Percentiles rank a stretch among this genome's conserved stretches.
Evolutionary conservation across 192 early-diverging fungal species (phyloP).

Genomic region (Backusella morwellensis): DNA sequence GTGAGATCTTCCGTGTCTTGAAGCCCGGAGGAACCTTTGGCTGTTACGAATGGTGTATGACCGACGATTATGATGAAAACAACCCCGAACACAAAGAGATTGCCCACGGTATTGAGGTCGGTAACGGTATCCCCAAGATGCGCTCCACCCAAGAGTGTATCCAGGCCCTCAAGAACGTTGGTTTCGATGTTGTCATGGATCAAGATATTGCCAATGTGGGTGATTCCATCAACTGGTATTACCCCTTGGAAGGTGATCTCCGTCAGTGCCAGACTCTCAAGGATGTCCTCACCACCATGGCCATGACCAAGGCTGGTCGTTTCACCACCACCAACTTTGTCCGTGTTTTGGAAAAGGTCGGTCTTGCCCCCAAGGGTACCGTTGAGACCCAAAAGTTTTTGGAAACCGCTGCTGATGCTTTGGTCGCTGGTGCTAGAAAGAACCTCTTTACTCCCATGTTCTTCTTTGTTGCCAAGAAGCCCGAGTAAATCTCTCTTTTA

Average conservation of each 20-base stretch:
- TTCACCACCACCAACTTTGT: conserved; percentile 78
- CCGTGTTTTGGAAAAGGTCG: conserved; percentile 74
- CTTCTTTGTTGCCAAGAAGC: conserved; percentile 76
- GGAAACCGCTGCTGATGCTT: conserved; percentile 75
- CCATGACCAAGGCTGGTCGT: conserved; percentile 60
- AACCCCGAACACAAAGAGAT: conserved; percentile 73
- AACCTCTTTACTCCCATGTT: conserved; percentile 97
- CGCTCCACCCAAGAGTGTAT: conserved; percentile 71
- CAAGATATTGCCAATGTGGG: conserved; percentile 62
- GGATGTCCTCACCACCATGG: conserved; percentile 45
- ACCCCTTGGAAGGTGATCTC: conserved; percentile 68
- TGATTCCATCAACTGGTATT: conserved; percentile 82
- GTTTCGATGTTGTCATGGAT: conserved; percentile 81
- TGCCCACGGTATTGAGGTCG: conserved; percentile 82
- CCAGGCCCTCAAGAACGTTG: conserved; percentile 76
- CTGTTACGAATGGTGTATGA: conserved; percentile 95
- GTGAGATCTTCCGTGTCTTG: conserved; percentile 86
- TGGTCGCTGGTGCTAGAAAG: conserved; percentile 76
- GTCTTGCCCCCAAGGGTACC: conserved; percentile 85
- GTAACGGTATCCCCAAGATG: conserved; percentile 90
- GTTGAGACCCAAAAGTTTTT: conserved; percentile 80
- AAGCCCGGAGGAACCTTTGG: conserved; percentile 93
- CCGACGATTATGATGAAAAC: conserved; percentile 79
- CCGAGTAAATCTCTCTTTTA: conserved; percentile 19
- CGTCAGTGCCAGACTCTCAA: conserved; percentile 45